Evolutionary conservation across 768 basidiomycete genomes (phyloP).

Genomic region (Suillus placidus): DNA sequence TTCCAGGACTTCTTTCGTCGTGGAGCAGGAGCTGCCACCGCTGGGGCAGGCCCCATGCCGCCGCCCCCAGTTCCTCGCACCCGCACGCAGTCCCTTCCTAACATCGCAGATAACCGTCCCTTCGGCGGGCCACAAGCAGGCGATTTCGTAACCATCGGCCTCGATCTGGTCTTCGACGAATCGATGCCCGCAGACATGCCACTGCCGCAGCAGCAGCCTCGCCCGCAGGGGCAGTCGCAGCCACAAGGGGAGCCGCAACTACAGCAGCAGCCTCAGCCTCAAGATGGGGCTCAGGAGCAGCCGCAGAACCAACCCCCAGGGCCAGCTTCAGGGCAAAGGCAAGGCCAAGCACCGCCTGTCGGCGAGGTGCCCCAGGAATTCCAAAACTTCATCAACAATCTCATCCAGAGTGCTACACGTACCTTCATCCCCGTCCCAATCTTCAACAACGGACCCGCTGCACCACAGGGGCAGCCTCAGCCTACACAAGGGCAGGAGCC

Average conservation of each 20-base stretch:
- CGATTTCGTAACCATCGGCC: slow-evolving; percentile 41
- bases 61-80: slow-evolving; percentile 7
- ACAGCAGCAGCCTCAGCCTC: slow-evolving; percentile 1
- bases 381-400: slow-evolving; percentile 5
- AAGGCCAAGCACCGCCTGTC: not conserved
- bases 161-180: slow-evolving; percentile 41
- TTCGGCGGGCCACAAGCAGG: slow-evolving; percentile 17
- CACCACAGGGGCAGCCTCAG: slow-evolving; percentile 15
- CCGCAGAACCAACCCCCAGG: not conserved
- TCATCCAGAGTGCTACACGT: slow-evolving; percentile 3
- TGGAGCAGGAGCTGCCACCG: slow-evolving; percentile 6
- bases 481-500: slow-evolving; percentile 13
- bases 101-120: slow-evolving; percentile 21
- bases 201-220: not conserved
- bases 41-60: slow-evolving; percentile 15
- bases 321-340: not conserved
- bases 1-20: slow-evolving; percentile 7
- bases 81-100: slow-evolving; percentile 20
- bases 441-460: not conserved
- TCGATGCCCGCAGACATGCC: slow-evolving; percentile 14
- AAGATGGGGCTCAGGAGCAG: not conserved
- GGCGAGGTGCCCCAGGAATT: slow-evolving; percentile 3
- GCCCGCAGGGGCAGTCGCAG: not conserved
- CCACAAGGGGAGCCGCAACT: not conserved
- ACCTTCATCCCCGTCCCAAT: not conserved